phyloP scores from a whole-genome alignment of 2,329 filamentous ascomycete species.

The Aspergillus aculeatinus region DNA sequence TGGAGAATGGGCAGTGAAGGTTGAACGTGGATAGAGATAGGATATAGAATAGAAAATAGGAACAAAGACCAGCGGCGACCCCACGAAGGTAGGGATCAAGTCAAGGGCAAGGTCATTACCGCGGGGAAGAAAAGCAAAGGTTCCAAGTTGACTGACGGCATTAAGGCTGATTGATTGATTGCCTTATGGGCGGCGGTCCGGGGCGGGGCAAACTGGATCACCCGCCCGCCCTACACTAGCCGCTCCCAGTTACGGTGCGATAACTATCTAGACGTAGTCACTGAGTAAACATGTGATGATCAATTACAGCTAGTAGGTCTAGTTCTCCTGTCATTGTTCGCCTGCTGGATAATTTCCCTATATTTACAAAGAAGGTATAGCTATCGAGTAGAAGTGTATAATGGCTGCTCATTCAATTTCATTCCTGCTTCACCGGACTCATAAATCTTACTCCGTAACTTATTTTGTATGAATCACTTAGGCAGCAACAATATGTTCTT shows the following conservation, averaged over 20 bases:
- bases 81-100: conserved; percentile 9
- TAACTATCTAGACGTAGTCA: no score
- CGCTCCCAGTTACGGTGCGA: neutral
- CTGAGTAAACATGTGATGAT: no score
- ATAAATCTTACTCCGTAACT: no score
- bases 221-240: neutral
- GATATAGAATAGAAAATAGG: conserved; percentile 14
- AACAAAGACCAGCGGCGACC: conserved; percentile 17
- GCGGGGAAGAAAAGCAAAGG: neutral
- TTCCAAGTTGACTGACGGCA: neutral
- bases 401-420: no score
- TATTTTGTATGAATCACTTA: no score
- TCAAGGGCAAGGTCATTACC: neutral
- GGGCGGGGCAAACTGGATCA: neutral
- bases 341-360: no score
- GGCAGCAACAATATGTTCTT: neutral
- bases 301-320: no score
- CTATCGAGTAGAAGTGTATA: no score
- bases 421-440: no score
- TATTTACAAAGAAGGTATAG: no score
- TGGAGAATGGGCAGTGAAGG: conserved; percentile 10
- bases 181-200: neutral
- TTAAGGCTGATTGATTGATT: neutral
- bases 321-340: no score
- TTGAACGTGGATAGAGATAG: conserved; percentile 17